These are phyloP conservation scores for Phoma sp. DNA, from an alignment of 2,329 filamentous ascomycete genomes.

Conservation along the genomic window DNA sequence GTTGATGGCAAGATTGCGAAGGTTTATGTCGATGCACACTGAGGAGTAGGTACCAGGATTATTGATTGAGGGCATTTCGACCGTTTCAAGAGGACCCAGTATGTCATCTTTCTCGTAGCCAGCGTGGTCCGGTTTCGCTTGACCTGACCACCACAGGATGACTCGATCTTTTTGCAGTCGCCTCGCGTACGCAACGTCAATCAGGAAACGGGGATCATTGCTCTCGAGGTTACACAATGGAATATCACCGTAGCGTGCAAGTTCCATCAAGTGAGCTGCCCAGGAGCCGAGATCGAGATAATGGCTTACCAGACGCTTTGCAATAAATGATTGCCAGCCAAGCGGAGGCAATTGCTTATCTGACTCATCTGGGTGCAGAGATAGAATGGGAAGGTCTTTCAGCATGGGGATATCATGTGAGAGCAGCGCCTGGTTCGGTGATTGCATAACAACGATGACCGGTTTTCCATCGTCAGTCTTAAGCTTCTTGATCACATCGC, in stretches of 20 bases:
- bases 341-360: constrained; percentile 90
- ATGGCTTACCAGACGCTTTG: constrained; percentile 82
- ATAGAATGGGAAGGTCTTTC: constrained; percentile 81
- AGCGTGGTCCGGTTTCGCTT: constrained; percentile 88
- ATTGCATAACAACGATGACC: constrained; percentile 86
- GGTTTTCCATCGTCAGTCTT: constrained; percentile 82
- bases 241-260: constrained; percentile 91
- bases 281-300: constrained; percentile 93
- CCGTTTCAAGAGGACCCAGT: constrained; percentile 78
- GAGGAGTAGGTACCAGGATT: constrained; percentile 93
- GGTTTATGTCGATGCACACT: constrained; percentile 92
- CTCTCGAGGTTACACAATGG: constrained; percentile 94
- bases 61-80: constrained; percentile 92
- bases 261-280: constrained; percentile 84
- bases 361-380: constrained; percentile 78
- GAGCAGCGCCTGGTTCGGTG: constrained; percentile 79
- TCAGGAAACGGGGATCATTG: constrained; percentile 92
- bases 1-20: constrained; percentile 95
- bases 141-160: constrained; percentile 94
- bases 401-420: constrained; percentile 84
- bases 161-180: constrained; percentile 89
- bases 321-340: constrained; percentile 90
- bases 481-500: constrained; percentile 88
- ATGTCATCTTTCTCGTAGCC: constrained; percentile 95
- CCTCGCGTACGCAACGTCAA: constrained; percentile 93